Evolutionary conservation across 83 land plant species (phyloP).

Genomic region (Picea abies): DNA sequence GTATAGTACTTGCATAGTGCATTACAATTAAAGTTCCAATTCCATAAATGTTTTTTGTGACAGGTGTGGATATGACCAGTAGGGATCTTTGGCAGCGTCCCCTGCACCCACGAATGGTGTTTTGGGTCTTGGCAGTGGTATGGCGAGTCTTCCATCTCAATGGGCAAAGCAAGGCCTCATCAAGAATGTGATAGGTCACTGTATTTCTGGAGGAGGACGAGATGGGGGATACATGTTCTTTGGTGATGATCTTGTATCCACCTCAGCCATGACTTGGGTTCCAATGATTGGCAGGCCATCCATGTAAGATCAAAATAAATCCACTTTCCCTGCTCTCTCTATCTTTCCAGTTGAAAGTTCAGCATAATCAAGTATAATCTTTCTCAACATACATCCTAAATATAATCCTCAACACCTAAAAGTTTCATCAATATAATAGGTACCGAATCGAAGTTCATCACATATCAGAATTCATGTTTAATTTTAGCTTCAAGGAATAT

Average conservation of each 20-base stretch:
- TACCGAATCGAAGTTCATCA: neutral
- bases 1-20: too few species aligned
- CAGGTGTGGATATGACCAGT: conserved; percentile 89
- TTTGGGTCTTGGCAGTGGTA: conserved; percentile 68
- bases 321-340: neutral
- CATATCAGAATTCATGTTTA: too few species aligned
- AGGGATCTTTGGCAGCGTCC: conserved; percentile 30
- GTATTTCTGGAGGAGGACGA: too few species aligned
- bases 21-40: too few species aligned
- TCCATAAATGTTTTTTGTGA: too few species aligned
- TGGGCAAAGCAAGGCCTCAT: conserved; percentile 44
- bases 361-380: neutral
- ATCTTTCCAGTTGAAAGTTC: neutral
- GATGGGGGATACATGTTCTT: too few species aligned
- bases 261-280: conserved; percentile 32
- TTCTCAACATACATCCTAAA: neutral
- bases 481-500: too few species aligned
- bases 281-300: conserved; percentile 32
- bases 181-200: too few species aligned
- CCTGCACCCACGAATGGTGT: conserved; percentile 48
- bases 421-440: neutral
- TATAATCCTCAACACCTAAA: neutral
- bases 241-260: too few species aligned
- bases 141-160: conserved; percentile 72
- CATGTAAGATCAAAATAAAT: conserved; percentile 24